Percentiles rank a stretch among this genome's conserved stretches.
These are phyloP conservation scores for Magnolia kwangsiensis DNA, from an alignment of 164 flowering plant genomes.

Conservation along the genomic window DNA sequence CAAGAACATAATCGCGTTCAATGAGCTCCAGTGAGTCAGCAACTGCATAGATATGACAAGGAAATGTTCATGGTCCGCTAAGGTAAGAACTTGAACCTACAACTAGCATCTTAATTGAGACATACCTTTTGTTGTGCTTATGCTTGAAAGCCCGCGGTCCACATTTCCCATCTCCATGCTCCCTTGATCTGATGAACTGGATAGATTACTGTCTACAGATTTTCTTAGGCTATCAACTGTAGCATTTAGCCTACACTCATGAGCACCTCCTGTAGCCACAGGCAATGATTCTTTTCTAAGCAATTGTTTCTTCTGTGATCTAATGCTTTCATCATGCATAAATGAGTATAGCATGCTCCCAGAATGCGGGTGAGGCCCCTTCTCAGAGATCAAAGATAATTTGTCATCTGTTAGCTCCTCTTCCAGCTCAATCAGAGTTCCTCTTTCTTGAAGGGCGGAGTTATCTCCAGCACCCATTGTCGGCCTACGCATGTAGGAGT, in stretches of 20 bases:
- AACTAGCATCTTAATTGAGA: conserved; percentile 2
- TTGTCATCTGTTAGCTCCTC: conserved; percentile 13
- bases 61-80: neutral
- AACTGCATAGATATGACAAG: conserved; percentile 27
- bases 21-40: conserved; percentile 46
- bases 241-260: conserved; percentile 2
- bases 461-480: conserved; percentile 17
- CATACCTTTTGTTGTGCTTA: conserved; percentile 18
- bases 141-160: conserved; percentile 2
- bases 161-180: conserved; percentile 2
- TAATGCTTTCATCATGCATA: conserved; percentile 8
- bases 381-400: conserved; percentile 15
- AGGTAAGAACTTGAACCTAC: neutral
- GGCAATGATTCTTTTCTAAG: neutral
- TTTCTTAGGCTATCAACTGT: conserved; percentile 15
- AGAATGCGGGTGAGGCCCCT: conserved; percentile 16
- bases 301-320: neutral
- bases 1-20: conserved; percentile 58
- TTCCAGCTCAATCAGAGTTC: conserved; percentile 9
- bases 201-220: conserved; percentile 11
- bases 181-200: conserved; percentile 14
- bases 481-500: conserved; percentile 20
- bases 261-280: conserved; percentile 3
- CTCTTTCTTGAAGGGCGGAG: conserved; percentile 9
- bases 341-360: conserved; percentile 5